Evolutionary conservation across 208 protist species (phyloP).

Genomic region (Lotmaria passim): DNA sequence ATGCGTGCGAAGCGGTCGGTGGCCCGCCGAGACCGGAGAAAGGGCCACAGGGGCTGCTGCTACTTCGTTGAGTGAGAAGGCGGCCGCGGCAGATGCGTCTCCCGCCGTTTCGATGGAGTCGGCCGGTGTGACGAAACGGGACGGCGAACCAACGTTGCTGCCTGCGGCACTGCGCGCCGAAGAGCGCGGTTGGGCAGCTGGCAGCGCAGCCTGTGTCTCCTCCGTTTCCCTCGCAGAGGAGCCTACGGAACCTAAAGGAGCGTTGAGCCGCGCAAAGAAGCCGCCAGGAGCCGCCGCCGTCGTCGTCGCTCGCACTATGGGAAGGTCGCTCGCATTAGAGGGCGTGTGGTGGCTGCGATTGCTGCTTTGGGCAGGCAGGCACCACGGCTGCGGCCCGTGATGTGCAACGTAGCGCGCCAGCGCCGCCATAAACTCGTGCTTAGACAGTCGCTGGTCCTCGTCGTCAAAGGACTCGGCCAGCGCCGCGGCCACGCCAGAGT

Average conservation of each 20-base stretch:
- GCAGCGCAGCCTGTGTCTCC: too few relatives aligned
- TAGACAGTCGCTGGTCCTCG: conserved; percentile 39
- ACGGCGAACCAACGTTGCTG: background rate
- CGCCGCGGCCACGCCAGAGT: conserved; percentile 60
- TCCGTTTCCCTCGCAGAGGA: background rate
- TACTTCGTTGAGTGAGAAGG: background rate
- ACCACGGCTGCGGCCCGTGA: conserved; percentile 66
- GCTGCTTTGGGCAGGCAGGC: conserved; percentile 16
- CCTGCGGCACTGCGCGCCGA: background rate
- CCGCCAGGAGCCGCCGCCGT: background rate
- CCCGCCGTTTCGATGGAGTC: background rate
- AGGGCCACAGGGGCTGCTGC: background rate
- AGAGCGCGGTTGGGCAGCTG: background rate
- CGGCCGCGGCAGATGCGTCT: background rate
- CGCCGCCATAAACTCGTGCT: conserved; percentile 61
- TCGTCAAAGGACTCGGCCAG: conserved; percentile 19
- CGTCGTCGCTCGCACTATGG: too few relatives aligned
- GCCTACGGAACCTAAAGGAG: background rate
- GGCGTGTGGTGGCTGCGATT: too few relatives aligned
- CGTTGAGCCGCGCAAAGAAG: background rate
- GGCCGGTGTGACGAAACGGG: background rate
- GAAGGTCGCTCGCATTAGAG: too few relatives aligned
- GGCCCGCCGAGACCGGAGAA: background rate
- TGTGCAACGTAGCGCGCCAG: conserved; percentile 49
- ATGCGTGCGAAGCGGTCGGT: background rate